A percentile compares a stretch with the other conserved stretches of the same genome.
Conservation (phyloP, 169 alveolate species). For the Eimeria falciformis region DNA sequence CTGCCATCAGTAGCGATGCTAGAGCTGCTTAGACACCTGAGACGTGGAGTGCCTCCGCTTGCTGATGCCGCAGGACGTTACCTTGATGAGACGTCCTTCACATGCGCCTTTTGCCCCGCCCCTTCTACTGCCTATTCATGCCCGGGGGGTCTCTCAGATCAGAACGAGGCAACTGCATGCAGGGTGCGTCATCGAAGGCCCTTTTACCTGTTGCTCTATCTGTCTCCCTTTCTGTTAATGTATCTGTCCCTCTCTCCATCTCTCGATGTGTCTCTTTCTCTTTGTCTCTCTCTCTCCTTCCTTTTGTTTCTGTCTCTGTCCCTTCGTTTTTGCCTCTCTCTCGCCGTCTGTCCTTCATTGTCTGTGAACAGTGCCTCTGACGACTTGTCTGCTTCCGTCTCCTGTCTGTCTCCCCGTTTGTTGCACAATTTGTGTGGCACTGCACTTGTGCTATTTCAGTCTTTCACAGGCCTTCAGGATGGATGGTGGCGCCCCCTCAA, state of each 20-base stretch:
- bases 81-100: background rate
- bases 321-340: too few relatives aligned
- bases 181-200: background rate
- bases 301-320: too few relatives aligned
- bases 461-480: background rate
- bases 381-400: too few relatives aligned
- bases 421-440: too few relatives aligned
- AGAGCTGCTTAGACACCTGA: background rate
- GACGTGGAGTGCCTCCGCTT: background rate
- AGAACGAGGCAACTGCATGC: background rate
- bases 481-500: conserved; percentile 11
- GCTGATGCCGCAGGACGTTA: background rate
- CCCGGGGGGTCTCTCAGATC: background rate
- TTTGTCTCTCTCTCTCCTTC: too few relatives aligned
- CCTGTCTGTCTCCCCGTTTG: too few relatives aligned
- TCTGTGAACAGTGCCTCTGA: too few relatives aligned
- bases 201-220: too few relatives aligned
- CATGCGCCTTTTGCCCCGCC: background rate
- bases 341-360: too few relatives aligned
- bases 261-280: too few relatives aligned
- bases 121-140: background rate
- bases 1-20: background rate
- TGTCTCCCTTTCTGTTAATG: too few relatives aligned
- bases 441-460: background rate
- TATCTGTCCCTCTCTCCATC: too few relatives aligned